A percentile compares a stretch with the other conserved stretches of the same genome.
Evolutionary conservation across 2,329 filamentous ascomycete species (phyloP).

Genomic region (Dothistroma pini): DNA sequence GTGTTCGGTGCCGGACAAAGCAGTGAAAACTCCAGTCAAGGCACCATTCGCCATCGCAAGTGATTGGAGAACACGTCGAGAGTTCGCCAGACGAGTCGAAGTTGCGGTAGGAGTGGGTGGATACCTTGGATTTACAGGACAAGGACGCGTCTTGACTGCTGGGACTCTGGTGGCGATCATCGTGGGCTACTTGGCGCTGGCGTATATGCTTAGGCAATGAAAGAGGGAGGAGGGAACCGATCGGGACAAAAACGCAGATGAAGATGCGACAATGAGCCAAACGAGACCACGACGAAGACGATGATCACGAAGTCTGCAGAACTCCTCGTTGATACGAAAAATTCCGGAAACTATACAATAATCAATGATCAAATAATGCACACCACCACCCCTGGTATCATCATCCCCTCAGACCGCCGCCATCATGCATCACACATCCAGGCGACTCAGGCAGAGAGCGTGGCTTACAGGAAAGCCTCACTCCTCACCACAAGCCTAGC

Average conservation of each 20-base stretch:
- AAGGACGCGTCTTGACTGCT: slow-evolving; percentile 41
- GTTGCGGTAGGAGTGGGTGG: slow-evolving; percentile 56
- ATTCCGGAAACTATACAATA: neutral
- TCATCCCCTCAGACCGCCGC: neutral
- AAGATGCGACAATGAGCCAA: neutral
- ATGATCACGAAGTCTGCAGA: neutral
- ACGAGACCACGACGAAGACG: neutral
- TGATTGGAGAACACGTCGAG: slow-evolving; percentile 53
- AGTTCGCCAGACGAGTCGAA: slow-evolving; percentile 56
- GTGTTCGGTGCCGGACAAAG: slow-evolving; percentile 49
- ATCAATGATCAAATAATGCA: neutral
- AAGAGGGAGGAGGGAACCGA: neutral
- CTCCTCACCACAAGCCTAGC: slow-evolving; percentile 16
- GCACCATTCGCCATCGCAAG: slow-evolving; percentile 57
- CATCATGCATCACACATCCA: neutral
- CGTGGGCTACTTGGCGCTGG: slow-evolving; percentile 30
- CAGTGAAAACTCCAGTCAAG: slow-evolving; percentile 33
- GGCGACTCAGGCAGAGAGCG: neutral
- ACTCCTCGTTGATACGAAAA: neutral
- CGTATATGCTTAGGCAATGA: slow-evolving; percentile 5
- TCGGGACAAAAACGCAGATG: neutral
- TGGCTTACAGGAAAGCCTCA: slow-evolving; percentile 23
- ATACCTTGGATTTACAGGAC: slow-evolving; percentile 50
- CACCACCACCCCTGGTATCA: neutral
- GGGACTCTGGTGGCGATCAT: slow-evolving; percentile 32